Evolutionary conservation across 345 rosid species (phyloP).

Genomic region (Pseudoturritis turrita): DNA sequence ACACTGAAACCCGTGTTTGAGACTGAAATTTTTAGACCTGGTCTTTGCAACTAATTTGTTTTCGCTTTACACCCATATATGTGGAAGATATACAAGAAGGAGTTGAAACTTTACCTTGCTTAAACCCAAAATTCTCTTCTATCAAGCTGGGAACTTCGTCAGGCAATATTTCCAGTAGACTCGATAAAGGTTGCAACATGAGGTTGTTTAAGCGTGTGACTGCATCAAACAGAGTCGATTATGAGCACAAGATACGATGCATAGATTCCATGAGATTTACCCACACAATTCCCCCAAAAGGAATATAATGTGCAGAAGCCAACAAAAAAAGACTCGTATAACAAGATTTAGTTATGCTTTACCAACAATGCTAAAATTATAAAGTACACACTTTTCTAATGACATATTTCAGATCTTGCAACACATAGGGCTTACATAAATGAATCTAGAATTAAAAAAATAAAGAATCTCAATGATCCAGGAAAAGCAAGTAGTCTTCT

Average conservation of each 20-base stretch:
- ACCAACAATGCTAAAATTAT: neutral
- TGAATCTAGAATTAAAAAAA: neutral
- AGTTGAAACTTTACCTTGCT: conserved; percentile 29
- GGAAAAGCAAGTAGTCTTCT: neutral
- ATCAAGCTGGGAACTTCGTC: conserved; percentile 32
- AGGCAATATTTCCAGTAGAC: conserved; percentile 40
- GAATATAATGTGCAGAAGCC: neutral
- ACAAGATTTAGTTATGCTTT: neutral
- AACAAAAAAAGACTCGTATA: neutral
- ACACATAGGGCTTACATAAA: neutral
- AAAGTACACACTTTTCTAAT: neutral
- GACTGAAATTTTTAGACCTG: neutral
- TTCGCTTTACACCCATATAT: neutral
- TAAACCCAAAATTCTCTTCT: conserved; percentile 33
- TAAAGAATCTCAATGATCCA: neutral
- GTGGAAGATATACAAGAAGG: neutral
- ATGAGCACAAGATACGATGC: neutral
- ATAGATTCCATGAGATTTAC: neutral
- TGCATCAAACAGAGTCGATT: conserved; percentile 22
- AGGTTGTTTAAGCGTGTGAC: conserved; percentile 42
- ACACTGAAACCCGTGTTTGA: neutral
- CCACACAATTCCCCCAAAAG: no score
- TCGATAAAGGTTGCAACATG: conserved; percentile 36
- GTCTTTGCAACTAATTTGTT: neutral
- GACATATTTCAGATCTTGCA: neutral